phyloP scores from a whole-genome alignment of 78 protist genomes.

The Planoprotostelium fungivorum region DNA sequence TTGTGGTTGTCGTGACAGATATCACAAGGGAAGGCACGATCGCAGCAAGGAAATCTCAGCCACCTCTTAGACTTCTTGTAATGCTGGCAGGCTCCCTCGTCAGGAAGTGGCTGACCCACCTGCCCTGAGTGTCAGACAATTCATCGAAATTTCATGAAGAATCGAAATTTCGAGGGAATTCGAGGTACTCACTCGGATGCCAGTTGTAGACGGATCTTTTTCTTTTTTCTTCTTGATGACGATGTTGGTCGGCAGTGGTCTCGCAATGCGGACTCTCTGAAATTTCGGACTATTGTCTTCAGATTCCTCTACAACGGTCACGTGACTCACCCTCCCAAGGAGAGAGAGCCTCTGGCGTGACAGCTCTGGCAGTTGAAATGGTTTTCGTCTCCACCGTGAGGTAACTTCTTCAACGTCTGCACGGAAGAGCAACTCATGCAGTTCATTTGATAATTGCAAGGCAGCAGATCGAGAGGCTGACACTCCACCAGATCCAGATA shows the following conservation, averaged over 20 bases:
- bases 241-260: background rate
- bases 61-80: conserved; percentile 32
- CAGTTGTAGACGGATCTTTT: background rate
- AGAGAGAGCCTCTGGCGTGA: background rate
- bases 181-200: background rate
- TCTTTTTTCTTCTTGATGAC: background rate
- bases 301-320: background rate
- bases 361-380: background rate
- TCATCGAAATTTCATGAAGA: background rate
- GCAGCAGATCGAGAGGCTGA: background rate
- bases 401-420: background rate
- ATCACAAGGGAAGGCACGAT: conserved; percentile 42
- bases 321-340: background rate
- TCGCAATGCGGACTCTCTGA: background rate
- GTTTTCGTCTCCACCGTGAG: background rate
- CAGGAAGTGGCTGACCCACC: conserved; percentile 15
- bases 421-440: conserved; percentile 4
- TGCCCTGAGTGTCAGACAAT: background rate
- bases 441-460: background rate
- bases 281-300: background rate
- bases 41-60: conserved; percentile 58
- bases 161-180: no score
- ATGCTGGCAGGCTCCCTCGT: conserved; percentile 39
- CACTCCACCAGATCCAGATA: conserved; percentile 5
- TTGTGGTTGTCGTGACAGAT: conserved; percentile 28